phyloP scores from a whole-genome alignment of 495 filamentous ascomycete genomes.

The Parathielavia hyrcaniae region DNA sequence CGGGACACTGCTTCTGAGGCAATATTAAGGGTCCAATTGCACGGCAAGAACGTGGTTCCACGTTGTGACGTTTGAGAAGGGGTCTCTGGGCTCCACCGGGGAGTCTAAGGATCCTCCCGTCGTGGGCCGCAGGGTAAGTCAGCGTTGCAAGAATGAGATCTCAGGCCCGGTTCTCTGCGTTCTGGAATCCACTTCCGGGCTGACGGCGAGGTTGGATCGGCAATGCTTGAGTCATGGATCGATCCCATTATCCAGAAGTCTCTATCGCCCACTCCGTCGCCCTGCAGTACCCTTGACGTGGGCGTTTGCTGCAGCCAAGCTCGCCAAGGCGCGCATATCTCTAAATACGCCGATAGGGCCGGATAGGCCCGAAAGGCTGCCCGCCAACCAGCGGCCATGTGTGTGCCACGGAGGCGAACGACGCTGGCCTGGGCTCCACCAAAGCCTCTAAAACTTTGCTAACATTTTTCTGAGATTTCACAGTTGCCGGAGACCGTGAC shows the following conservation, averaged over 20 bases:
- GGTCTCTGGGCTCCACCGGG: not conserved
- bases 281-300: too few species aligned
- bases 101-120: not conserved
- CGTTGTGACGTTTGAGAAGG: slow-evolving; percentile 2
- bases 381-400: not conserved
- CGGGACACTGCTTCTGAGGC: not conserved
- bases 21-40: not conserved
- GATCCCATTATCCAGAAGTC: too few species aligned
- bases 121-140: not conserved
- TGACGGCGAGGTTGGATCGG: too few species aligned
- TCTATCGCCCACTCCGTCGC: too few species aligned
- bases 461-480: not conserved
- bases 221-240: too few species aligned
- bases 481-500: slow-evolving; percentile 12
- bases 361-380: not conserved
- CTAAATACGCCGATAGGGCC: not conserved
- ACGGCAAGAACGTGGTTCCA: not conserved
- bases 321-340: too few species aligned
- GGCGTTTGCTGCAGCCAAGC: not conserved
- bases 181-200: not conserved
- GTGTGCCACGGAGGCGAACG: slow-evolving; percentile 12
- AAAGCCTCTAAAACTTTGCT: not conserved
- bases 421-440: slow-evolving; percentile 9
- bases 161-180: too few species aligned
- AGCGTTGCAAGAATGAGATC: not conserved